phyloP scores from a whole-genome alignment of 179 eudicot species.

The Vitellaria paradoxa region DNA sequence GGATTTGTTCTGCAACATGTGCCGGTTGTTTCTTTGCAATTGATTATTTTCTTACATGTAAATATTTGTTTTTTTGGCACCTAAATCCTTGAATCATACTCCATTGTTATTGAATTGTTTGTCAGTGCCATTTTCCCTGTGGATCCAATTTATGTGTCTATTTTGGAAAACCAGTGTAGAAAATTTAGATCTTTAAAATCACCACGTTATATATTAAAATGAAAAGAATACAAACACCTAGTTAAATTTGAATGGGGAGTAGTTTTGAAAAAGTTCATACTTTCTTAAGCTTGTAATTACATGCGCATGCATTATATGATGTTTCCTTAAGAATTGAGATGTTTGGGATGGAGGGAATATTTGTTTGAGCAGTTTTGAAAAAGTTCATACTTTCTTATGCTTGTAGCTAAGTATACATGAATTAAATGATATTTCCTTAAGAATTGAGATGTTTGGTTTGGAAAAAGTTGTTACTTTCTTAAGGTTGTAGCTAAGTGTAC shows the following conservation, averaged over 20 bases:
- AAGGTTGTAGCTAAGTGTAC: too few relatives aligned
- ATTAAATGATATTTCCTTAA: background rate
- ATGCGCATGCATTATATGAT: background rate
- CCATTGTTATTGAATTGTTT: background rate
- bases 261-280: background rate
- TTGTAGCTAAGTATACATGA: background rate
- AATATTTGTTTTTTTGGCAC: background rate
- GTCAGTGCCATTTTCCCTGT: background rate
- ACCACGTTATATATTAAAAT: background rate
- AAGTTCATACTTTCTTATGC: background rate
- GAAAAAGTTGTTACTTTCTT: background rate
- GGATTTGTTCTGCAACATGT: background rate
- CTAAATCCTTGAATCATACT: background rate
- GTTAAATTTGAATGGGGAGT: background rate
- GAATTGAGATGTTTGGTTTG: background rate
- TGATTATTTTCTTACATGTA: background rate
- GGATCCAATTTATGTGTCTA: background rate
- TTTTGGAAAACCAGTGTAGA: constrained; percentile 1
- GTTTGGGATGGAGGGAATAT: background rate
- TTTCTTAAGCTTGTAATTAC: background rate
- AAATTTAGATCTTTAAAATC: background rate
- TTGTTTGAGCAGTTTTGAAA: background rate
- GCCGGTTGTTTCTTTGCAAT: background rate
- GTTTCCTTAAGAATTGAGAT: background rate
- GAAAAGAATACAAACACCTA: background rate